phyloP scores from a whole-genome alignment of 768 basidiomycete genomes.

The Collybia sp. region DNA sequence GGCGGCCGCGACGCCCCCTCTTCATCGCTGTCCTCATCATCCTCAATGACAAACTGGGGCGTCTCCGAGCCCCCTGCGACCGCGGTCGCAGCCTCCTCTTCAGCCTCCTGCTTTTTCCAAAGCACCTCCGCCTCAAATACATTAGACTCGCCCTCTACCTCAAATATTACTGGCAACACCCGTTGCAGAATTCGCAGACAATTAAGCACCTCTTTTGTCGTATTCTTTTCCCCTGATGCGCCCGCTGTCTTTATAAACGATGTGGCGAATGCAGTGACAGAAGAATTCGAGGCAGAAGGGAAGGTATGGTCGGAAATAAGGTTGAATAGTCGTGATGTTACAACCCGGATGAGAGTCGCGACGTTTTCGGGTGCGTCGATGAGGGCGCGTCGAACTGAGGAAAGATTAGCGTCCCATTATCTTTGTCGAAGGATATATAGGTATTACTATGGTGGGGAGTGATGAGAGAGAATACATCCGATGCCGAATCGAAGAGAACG shows the following conservation, averaged over 20 bases:
- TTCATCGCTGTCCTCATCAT: slow-evolving; percentile 36
- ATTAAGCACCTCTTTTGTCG: slow-evolving; percentile 87
- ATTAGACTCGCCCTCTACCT: slow-evolving; percentile 66
- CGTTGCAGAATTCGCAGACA: slow-evolving; percentile 89
- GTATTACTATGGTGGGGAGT: slow-evolving; percentile 73
- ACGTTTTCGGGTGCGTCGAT: slow-evolving; percentile 83
- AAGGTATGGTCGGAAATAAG: slow-evolving; percentile 79
- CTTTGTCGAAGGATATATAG: no score
- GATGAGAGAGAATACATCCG: slow-evolving; percentile 88
- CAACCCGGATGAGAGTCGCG: slow-evolving; percentile 71
- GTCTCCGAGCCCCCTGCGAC: slow-evolving; percentile 13
- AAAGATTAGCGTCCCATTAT: slow-evolving; percentile 1
- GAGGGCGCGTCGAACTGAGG: slow-evolving; percentile 75
- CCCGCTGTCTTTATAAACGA: slow-evolving; percentile 62
- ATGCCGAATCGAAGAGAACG: slow-evolving; percentile 80
- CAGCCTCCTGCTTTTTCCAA: slow-evolving; percentile 67
- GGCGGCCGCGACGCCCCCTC: background rate
- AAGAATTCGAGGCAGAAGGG: slow-evolving; percentile 50
- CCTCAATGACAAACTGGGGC: slow-evolving; percentile 87
- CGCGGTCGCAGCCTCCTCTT: slow-evolving; percentile 24
- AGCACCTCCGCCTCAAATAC: slow-evolving; percentile 75
- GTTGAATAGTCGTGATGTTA: slow-evolving; percentile 66
- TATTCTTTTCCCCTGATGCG: slow-evolving; percentile 49
- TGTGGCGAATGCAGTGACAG: slow-evolving; percentile 62
- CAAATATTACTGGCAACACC: slow-evolving; percentile 87